phyloP scores from a whole-genome alignment of 2,329 filamentous ascomycete genomes.

The Curvularia lunata region DNA sequence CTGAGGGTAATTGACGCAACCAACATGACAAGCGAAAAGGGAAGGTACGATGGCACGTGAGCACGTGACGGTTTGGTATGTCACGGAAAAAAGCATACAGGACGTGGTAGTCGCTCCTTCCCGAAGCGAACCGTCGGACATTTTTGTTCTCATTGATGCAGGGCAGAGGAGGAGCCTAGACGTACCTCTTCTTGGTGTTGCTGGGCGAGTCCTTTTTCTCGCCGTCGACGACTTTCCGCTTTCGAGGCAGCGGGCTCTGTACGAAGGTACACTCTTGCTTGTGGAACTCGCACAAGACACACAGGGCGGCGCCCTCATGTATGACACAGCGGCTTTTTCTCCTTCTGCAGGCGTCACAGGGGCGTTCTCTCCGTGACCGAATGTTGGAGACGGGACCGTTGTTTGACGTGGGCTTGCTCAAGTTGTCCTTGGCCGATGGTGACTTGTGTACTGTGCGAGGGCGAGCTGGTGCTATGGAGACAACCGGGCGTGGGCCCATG shows the following conservation, averaged over 20 bases:
- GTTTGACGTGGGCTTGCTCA: conserved; percentile 48
- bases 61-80: conserved; percentile 29
- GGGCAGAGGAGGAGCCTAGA: conserved; percentile 36
- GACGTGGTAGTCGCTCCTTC: conserved; percentile 4
- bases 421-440: conserved; percentile 53
- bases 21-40: not conserved
- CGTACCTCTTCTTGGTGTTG: conserved; percentile 71
- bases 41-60: conserved; percentile 21
- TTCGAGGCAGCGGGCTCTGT: conserved; percentile 77
- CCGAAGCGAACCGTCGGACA: conserved; percentile 19
- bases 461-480: conserved; percentile 55
- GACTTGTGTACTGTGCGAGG: conserved; percentile 50
- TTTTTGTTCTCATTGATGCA: conserved; percentile 7
- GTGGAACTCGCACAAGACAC: conserved; percentile 78
- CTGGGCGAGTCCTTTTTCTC: conserved; percentile 64
- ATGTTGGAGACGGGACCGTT: conserved; percentile 47
- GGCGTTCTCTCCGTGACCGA: conserved; percentile 50
- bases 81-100: conserved; percentile 14
- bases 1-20: not conserved
- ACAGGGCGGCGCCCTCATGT: conserved; percentile 74
- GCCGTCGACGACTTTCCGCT: conserved; percentile 76
- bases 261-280: conserved; percentile 80
- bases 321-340: conserved; percentile 79
- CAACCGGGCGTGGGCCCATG: conserved; percentile 50
- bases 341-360: conserved; percentile 72